Evolutionary conservation across 805 yeast genomes (phyloP).

Genomic region (Wickerhamiella sorbophila): DNA sequence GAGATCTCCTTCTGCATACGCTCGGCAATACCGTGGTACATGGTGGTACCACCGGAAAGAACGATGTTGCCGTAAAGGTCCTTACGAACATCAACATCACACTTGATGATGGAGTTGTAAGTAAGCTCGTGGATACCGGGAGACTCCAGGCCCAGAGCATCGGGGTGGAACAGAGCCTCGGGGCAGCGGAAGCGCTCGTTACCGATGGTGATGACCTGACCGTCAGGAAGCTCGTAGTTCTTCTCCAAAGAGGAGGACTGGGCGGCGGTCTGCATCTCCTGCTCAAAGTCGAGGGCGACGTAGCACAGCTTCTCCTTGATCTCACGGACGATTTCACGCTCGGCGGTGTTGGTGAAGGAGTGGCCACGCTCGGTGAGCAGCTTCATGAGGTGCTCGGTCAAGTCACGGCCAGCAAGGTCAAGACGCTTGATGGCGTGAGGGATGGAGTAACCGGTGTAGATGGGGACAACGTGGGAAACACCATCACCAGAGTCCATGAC

Average conservation of each 20-base stretch:
- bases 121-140: slow-evolving; percentile 99
- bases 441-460: slow-evolving; percentile 98
- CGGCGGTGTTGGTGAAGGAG: slow-evolving; percentile 97
- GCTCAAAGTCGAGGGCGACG: slow-evolving; percentile 98
- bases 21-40: slow-evolving; percentile 99
- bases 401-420: slow-evolving; percentile 99
- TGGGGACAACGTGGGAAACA: slow-evolving; percentile 99
- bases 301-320: slow-evolving; percentile 98
- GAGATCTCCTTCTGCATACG: slow-evolving; percentile 99
- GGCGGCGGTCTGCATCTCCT: slow-evolving; percentile 98
- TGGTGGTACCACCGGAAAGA: slow-evolving; percentile 99
- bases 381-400: slow-evolving; percentile 98
- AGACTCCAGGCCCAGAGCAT: slow-evolving; percentile 79
- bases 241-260: slow-evolving; percentile 97
- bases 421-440: slow-evolving; percentile 98
- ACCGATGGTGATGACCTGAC: slow-evolving; percentile 98
- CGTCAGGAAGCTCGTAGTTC: slow-evolving; percentile 98
- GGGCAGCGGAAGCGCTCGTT: slow-evolving; percentile 99
- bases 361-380: slow-evolving; percentile 97
- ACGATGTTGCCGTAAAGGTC: slow-evolving; percentile 98
- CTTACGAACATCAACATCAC: slow-evolving; percentile 98
- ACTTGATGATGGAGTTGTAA: slow-evolving; percentile 89
- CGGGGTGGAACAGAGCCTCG: slow-evolving; percentile 98
- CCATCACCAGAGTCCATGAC: slow-evolving; percentile 99
- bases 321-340: slow-evolving; percentile 88